Percentiles rank a stretch among this genome's conserved stretches.
These are phyloP conservation scores for Microdochium bolleyi DNA, from an alignment of 2,329 filamentous ascomycete genomes.

Conservation along the genomic window DNA sequence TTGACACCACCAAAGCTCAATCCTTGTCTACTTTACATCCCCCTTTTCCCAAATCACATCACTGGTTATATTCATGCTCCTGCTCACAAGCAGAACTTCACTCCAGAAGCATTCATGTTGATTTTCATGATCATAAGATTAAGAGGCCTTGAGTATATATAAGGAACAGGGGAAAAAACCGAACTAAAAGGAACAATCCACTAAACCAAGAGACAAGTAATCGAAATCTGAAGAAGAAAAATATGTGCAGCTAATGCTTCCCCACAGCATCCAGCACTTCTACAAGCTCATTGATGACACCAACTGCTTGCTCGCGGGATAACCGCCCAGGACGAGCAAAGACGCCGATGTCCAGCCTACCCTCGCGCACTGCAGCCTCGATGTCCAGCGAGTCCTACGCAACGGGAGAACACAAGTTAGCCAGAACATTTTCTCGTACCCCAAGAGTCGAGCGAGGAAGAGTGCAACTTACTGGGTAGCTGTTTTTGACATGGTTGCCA, in stretches of 20 bases:
- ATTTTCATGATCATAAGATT: too few species aligned
- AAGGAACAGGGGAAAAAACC: too few species aligned
- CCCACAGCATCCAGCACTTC: neutral
- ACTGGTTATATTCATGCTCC: too few species aligned
- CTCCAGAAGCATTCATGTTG: too few species aligned
- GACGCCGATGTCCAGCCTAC: constrained; percentile 29
- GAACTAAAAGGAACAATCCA: too few species aligned
- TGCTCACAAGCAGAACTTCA: too few species aligned
- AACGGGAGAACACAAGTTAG: constrained; percentile 2
- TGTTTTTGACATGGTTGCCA: neutral
- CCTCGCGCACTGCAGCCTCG: constrained; percentile 40
- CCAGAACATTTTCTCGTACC: neutral
- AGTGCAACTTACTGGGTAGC: neutral
- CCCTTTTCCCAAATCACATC: too few species aligned
- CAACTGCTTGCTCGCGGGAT: neutral
- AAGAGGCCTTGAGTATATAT: too few species aligned
- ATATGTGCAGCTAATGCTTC: neutral
- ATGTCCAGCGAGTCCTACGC: constrained; percentile 43
- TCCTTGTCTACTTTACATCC: too few species aligned
- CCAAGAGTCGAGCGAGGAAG: neutral
- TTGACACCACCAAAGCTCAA: too few species aligned
- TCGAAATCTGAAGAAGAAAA: too few species aligned
- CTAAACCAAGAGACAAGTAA: too few species aligned
- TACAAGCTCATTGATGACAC: neutral
- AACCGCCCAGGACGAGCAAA: constrained; percentile 2